Conservation (phyloP, 75 land plant species). For the Azolla pinnata region DNA sequence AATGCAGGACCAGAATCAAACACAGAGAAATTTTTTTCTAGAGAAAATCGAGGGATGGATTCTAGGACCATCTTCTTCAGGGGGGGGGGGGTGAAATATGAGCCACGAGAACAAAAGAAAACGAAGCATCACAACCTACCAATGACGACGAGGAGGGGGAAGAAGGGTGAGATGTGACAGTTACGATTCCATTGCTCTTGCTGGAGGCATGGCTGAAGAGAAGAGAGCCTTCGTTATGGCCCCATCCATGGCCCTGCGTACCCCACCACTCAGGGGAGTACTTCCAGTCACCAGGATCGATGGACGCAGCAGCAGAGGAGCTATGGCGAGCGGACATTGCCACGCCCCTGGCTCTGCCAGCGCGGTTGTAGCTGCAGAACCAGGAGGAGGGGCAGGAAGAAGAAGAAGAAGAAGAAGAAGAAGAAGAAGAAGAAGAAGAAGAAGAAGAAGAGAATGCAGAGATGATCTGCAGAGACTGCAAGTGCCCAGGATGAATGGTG, state of each 20-base stretch:
- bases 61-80: too few relatives aligned
- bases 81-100: too few relatives aligned
- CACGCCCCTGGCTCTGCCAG: not conserved
- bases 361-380: too few relatives aligned
- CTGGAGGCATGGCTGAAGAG: constrained; percentile 50
- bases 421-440: too few relatives aligned
- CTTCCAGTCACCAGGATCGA: constrained; percentile 85
- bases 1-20: too few relatives aligned
- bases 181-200: constrained; percentile 71
- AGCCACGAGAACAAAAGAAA: not conserved
- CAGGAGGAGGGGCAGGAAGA: too few relatives aligned
- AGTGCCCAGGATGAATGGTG: too few relatives aligned
- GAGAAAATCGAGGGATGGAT: too few relatives aligned
- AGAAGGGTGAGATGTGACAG: constrained; percentile 73
- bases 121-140: not conserved
- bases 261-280: constrained; percentile 93
- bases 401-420: too few relatives aligned
- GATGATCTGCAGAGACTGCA: not conserved
- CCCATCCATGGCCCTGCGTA: constrained; percentile 34
- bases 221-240: constrained; percentile 28
- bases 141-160: constrained; percentile 18
- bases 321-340: constrained; percentile 15
- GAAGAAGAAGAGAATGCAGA: not conserved
- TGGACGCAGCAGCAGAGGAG: constrained; percentile 7
- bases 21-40: too few relatives aligned